A percentile compares a stretch with the other conserved stretches of the same genome.
phyloP scores from a whole-genome alignment of 345 rosid species.

The Lepidium africanum region DNA sequence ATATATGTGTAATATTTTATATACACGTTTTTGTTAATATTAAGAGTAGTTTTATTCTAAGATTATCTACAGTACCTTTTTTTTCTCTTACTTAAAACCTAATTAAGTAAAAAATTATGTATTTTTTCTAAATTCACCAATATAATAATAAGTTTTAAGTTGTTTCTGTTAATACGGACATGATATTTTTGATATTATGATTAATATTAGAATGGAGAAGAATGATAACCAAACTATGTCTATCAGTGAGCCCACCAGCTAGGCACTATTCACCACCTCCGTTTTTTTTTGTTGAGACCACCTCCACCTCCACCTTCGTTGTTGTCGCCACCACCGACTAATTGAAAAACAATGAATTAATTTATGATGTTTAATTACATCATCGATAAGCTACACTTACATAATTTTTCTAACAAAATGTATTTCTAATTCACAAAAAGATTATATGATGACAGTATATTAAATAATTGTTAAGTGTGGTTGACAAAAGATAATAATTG shows the following conservation, averaged over 20 bases:
- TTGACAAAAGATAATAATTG: not conserved
- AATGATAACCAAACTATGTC: not conserved
- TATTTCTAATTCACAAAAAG: no score
- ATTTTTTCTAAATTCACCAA: no score
- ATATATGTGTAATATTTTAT: no score
- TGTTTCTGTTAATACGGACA: not conserved
- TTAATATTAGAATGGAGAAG: not conserved
- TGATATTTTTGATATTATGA: not conserved
- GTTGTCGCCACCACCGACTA: not conserved
- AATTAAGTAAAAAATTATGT: no score
- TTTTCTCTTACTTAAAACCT: no score
- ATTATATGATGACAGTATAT: not conserved
- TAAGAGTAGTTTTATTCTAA: no score
- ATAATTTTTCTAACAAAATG: no score
- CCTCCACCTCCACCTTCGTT: not conserved
- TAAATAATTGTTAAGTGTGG: not conserved
- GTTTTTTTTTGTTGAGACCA: not conserved
- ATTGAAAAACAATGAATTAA: not conserved
- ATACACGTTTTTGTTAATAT: no score
- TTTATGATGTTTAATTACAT: not conserved
- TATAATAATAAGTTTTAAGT: not conserved
- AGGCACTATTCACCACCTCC: not conserved
- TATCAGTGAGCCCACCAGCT: not conserved
- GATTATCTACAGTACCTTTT: no score
- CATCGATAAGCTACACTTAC: not conserved